Percentiles rank a stretch among this genome's conserved stretches.
Evolutionary conservation across 2,329 filamentous ascomycete species (phyloP).

Genomic region (Helicocarpus griseus): DNA sequence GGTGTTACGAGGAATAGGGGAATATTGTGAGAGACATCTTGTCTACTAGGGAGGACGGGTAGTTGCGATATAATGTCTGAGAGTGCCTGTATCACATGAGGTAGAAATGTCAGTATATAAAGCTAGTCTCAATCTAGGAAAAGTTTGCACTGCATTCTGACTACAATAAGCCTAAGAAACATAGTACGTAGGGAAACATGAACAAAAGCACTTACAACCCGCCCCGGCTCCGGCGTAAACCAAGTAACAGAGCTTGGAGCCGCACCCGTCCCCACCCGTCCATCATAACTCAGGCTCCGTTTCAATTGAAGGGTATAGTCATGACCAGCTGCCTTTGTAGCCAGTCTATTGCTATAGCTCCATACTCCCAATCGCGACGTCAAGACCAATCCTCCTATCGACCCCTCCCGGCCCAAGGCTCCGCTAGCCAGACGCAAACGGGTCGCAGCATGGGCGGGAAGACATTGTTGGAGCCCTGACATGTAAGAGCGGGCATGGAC

Average conservation of each 20-base stretch:
- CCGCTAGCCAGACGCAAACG: neutral
- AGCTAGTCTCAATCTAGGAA: neutral
- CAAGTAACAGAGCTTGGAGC: neutral
- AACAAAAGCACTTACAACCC: neutral
- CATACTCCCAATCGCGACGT: neutral
- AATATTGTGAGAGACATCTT: constrained; percentile 13
- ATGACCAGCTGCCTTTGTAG: neutral
- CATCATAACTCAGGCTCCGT: neutral
- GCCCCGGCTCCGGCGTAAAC: neutral
- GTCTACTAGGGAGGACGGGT: constrained; percentile 12
- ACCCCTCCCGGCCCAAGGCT: too few species aligned
- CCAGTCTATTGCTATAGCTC: neutral
- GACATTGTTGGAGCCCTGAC: neutral
- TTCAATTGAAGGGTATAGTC: neutral
- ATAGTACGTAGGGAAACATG: neutral
- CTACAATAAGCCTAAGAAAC: neutral
- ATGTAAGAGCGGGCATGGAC: neutral
- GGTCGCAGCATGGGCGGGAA: neutral
- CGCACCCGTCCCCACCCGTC: neutral
- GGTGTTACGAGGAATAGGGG: constrained; percentile 30
- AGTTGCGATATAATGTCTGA: constrained; percentile 22
- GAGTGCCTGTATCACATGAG: constrained; percentile 16
- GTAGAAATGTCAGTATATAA: neutral
- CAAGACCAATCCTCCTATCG: neutral
- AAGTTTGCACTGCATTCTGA: neutral